phyloP scores from a whole-genome alignment of 768 basidiomycete species.

The Boletus rubropictus region DNA sequence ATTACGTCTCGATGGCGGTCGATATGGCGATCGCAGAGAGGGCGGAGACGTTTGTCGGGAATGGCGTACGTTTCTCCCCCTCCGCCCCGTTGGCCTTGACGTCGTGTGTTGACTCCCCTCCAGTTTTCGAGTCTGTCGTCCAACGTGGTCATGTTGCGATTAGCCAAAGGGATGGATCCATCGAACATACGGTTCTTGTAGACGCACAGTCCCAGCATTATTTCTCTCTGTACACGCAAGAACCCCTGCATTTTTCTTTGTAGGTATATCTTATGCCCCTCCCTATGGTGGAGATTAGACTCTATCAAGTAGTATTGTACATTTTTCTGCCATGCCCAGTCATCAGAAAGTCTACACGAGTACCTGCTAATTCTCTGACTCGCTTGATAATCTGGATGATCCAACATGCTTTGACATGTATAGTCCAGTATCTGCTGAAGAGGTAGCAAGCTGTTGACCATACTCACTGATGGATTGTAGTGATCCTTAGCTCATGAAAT shows the following conservation, averaged over 20 bases:
- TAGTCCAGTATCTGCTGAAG: no score
- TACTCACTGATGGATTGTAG: no score
- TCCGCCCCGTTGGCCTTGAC: background rate
- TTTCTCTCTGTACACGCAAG: background rate
- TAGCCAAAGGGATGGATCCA: slow-evolving; percentile 39
- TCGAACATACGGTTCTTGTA: slow-evolving; percentile 40
- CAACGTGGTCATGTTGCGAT: slow-evolving; percentile 44
- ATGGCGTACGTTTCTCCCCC: slow-evolving; percentile 41
- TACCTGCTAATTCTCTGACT: no score
- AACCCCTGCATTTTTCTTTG: background rate
- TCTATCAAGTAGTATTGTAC: no score
- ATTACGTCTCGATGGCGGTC: slow-evolving; percentile 45
- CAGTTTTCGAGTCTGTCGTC: slow-evolving; percentile 47
- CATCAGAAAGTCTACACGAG: no score
- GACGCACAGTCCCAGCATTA: background rate
- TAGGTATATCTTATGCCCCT: no score
- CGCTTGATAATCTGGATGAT: no score
- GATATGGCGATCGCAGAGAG: slow-evolving; percentile 57
- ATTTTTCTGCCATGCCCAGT: no score
- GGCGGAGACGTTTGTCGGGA: slow-evolving; percentile 57
- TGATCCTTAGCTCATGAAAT: no score
- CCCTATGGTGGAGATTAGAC: no score
- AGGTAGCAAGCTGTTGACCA: no score
- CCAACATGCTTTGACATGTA: no score
- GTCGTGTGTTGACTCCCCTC: background rate